Evolutionary conservation across 1,139 yeast genomes (phyloP).

Genomic region (Geotrichum macrosporum): DNA sequence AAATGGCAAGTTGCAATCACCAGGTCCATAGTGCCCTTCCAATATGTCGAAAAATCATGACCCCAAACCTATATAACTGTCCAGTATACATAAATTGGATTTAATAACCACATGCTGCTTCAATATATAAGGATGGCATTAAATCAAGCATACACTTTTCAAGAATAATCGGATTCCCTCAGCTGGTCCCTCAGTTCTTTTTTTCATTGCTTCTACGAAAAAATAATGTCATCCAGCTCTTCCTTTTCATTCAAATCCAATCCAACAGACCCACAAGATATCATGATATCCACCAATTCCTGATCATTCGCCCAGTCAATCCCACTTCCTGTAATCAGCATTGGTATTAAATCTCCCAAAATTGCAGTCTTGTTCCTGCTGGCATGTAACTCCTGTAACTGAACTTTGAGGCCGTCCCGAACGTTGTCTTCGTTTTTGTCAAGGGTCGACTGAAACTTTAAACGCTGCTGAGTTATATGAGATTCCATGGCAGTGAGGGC

Average conservation of each 20-base stretch:
- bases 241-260: slow-evolving; percentile 16
- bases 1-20: too few species aligned
- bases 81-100: too few species aligned
- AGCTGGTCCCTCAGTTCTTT: too few species aligned
- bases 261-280: slow-evolving; percentile 17
- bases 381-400: slow-evolving; percentile 7
- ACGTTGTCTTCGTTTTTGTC: not conserved
- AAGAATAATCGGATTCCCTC: too few species aligned
- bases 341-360: slow-evolving; percentile 14
- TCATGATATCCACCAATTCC: slow-evolving; percentile 12
- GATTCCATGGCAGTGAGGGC: slow-evolving; percentile 1
- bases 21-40: too few species aligned
- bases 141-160: too few species aligned
- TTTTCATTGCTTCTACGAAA: not conserved
- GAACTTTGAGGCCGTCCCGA: not conserved
- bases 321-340: slow-evolving; percentile 19
- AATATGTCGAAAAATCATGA: too few species aligned
- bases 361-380: slow-evolving; percentile 6
- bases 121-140: too few species aligned
- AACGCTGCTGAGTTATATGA: not conserved
- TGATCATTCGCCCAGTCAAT: slow-evolving; percentile 20
- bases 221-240: slow-evolving; percentile 15
- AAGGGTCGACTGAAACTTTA: not conserved
- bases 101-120: too few species aligned
- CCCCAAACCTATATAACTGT: too few species aligned